These are phyloP conservation scores for Uronychia binucleata DNA, from an alignment of 73 alveolate species.

Conservation along the genomic window DNA sequence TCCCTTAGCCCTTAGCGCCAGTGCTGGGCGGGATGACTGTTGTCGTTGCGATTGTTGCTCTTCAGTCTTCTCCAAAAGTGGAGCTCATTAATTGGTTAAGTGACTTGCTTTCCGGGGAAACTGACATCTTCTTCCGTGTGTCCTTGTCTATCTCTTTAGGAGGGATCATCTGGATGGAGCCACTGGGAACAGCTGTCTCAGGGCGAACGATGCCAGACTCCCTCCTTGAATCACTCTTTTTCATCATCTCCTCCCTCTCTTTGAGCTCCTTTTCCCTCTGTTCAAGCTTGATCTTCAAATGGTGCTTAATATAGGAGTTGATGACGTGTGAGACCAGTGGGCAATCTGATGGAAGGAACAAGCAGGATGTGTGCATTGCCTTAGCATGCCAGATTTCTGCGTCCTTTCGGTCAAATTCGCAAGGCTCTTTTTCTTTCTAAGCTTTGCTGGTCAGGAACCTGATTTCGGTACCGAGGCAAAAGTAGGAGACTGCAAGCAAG, in stretches of 20 bases:
- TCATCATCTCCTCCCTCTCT: not conserved
- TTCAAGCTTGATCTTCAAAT: slow-evolving; percentile 21
- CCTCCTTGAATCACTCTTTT: not conserved
- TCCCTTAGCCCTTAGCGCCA: not conserved
- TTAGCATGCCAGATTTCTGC: slow-evolving; percentile 74
- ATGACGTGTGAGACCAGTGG: slow-evolving; percentile 59
- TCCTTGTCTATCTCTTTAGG: not conserved
- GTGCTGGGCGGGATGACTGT: not conserved
- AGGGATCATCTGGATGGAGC: not conserved
- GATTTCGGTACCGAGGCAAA: slow-evolving; percentile 67
- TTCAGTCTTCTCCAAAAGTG: not conserved
- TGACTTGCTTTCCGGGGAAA: not conserved
- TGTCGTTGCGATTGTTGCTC: not conserved
- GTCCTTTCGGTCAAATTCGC: slow-evolving; percentile 19
- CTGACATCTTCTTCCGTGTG: not conserved
- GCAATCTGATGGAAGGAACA: slow-evolving; percentile 61
- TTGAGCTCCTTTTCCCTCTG: not conserved
- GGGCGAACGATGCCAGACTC: not conserved
- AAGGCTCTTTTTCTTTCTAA: slow-evolving; percentile 5
- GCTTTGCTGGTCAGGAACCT: slow-evolving; percentile 32
- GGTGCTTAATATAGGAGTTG: slow-evolving; percentile 61
- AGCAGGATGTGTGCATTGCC: slow-evolving; percentile 50
- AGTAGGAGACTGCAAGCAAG: slow-evolving; percentile 56
- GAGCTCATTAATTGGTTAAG: not conserved
- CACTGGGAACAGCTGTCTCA: not conserved